Evolutionary conservation across 2,329 filamentous ascomycete genomes (phyloP), one percentile per base, ranked within the genome.

Genomic region (Zasmidium angulare): DNA sequence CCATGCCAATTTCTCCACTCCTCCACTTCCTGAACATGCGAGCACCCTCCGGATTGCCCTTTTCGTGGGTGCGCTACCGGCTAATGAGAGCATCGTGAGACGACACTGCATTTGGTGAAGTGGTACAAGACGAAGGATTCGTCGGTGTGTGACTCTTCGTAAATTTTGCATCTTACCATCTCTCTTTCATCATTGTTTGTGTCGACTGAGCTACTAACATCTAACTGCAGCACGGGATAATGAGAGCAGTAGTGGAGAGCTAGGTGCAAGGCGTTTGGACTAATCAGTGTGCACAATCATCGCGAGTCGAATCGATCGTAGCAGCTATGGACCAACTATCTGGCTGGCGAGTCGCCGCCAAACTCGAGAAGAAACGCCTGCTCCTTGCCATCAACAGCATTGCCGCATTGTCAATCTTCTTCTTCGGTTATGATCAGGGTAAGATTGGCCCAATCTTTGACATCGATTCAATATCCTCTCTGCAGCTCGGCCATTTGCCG

Each of bases 341-440:
- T n/a, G 65, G 65, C 20, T 66, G 61, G 40, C 65, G 68, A 46
- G 59, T 72, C 10, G 69, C 69, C 17, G 50, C 63, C 26, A 77
- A 76, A 63, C 72, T 84, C 3, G 77, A 86, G 75, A 86, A 86
- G 75, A 72, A 77, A 19, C 72, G 74, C 46, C 78, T 88, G 60
- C 80, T 87, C 56, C 78, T 86, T 58, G 82, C 82, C 40, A 83
- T 89, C 72, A 88, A 88, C 70, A 81, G 79, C 50, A 76, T 89
- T 14, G 86, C 86, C 1, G 86, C 79, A 1, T 72, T 89, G 14
- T 87, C 85, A 14, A 89, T 88, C 63, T 86, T 89, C 72, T 88
- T 89, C 78, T 88, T 88, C 66, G 86, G 68, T 17, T 63, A 65
- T 50, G 60, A 62, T 20, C 54, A 59, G 63, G 66, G 64, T 51